Base-by-base conservation (phyloP, 2,329 filamentous ascomycete genomes). In the Cyclaneusma minus region DNA sequence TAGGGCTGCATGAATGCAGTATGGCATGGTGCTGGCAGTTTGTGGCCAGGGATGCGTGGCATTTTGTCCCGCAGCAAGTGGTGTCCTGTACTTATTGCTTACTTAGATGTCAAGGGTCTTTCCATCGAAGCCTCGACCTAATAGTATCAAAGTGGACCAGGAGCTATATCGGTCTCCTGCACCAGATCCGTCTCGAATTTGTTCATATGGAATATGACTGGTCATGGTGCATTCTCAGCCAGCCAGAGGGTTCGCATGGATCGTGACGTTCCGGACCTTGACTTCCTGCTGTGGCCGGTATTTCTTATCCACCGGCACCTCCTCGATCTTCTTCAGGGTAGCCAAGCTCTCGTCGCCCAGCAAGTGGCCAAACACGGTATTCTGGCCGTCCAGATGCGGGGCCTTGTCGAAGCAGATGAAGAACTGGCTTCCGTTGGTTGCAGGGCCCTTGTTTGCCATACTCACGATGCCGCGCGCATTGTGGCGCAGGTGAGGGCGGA, bases 211-310 rank as follows among this genome's bases (percentile, higher is more conserved):
- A n/a, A n/a, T n/a, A n/a, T n/a, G n/a, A n/a, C n/a, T n/a, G n/a
- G n/a, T n/a, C n/a, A n/a, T n/a, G n/a, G n/a, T n/a, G n/a, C n/a
- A n/a, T n/a, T 20, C 22, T 63, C 52, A 71, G 13, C 50, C 66
- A 4, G 81, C 80, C 35, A 87, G 44, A 1, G 81, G 81, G 41
- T 89, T 89, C 11, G 81, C 80, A 50, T 87, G 81, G 3, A 87
- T 64, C 2, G 73, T 78, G 13, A 85, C 62, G 6, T 53, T 63
- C 42, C 81, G 65, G 30, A 89, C 82, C 36, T 57, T 55, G 14
- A 78, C 58, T 30, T 62, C 57, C 44, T 76, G 64, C 51, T 71
- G 72, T 1, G 80, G 80, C 25, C 80, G 57, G 40, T 64, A 73
- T 62, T 87, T 89, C 56, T 73, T 78, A 50, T 89, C 82, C 24